A percentile compares a stretch with the other conserved stretches of the same genome.
These are phyloP conservation scores for Sistotremastrum niveocremeum DNA, from an alignment of 768 basidiomycete species.

Conservation along the genomic window DNA sequence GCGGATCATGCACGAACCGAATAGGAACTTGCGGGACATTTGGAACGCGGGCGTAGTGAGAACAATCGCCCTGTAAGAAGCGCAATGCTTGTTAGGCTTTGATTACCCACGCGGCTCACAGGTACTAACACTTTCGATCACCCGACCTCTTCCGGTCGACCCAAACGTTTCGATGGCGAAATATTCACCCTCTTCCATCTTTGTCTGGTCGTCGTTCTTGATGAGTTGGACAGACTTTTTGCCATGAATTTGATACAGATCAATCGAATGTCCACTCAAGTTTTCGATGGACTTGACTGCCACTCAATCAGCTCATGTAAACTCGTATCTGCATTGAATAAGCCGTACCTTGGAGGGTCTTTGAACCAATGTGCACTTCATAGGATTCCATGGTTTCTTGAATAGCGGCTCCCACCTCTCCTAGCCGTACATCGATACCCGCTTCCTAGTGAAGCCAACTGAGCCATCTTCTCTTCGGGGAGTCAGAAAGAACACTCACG, in stretches of 20 bases:
- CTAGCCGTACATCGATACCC: constrained; percentile 88
- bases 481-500: constrained; percentile 27
- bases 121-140: constrained; percentile 58
- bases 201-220: constrained; percentile 78
- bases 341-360: constrained; percentile 56
- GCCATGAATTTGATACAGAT: constrained; percentile 83
- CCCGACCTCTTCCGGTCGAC: constrained; percentile 83
- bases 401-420: constrained; percentile 81
- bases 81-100: background rate
- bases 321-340: background rate
- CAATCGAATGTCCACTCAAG: constrained; percentile 89
- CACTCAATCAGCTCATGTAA: background rate
- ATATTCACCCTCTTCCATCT: constrained; percentile 99
- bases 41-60: constrained; percentile 73
- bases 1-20: constrained; percentile 34
- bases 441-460: constrained; percentile 51
- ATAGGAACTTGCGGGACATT: constrained; percentile 64
- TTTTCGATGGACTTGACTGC: constrained; percentile 89
- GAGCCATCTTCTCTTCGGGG: background rate
- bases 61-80: constrained; percentile 64
- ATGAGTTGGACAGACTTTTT: constrained; percentile 87
- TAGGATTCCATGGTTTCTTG: constrained; percentile 99
- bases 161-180: constrained; percentile 99
- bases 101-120: background rate
- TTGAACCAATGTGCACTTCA: constrained; percentile 86